Conservation (phyloP, 805 yeast species). For the Metschnikowia noctiluminum region DNA sequence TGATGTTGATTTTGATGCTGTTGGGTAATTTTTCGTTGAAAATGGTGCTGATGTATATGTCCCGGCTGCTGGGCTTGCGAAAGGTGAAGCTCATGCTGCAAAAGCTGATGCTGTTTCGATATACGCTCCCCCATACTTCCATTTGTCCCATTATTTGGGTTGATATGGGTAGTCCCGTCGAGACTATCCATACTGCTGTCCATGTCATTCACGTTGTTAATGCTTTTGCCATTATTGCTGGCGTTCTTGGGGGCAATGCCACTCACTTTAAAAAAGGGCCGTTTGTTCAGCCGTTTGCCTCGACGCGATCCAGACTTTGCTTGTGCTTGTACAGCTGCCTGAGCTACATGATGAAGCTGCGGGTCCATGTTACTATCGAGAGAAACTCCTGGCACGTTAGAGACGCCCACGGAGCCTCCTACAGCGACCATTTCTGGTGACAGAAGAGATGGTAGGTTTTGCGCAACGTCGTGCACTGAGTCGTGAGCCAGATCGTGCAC, state of each 20-base stretch:
- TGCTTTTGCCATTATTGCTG: slow-evolving; percentile 2
- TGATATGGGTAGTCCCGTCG: background rate
- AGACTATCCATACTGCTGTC: background rate
- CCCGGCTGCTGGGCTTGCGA: background rate
- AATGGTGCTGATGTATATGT: slow-evolving; percentile 2
- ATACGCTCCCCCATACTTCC: slow-evolving; percentile 2
- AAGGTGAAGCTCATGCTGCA: slow-evolving; percentile 2
- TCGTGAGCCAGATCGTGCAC: slow-evolving; percentile 10
- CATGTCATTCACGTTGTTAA: slow-evolving; percentile 1
- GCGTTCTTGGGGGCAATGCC: background rate
- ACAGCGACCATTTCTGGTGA: slow-evolving; percentile 11
- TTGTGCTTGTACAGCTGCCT: slow-evolving; percentile 36
- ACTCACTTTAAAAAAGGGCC: slow-evolving; percentile 6
- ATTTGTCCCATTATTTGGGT: background rate
- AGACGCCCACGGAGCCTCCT: slow-evolving; percentile 8
- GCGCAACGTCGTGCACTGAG: slow-evolving; percentile 11
- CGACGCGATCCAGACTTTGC: slow-evolving; percentile 11
- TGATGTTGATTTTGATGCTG: slow-evolving; percentile 1
- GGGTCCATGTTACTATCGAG: slow-evolving; percentile 40
- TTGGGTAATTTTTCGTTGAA: background rate
- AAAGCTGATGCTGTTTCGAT: slow-evolving; percentile 7
- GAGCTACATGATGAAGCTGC: slow-evolving; percentile 39
- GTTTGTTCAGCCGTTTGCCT: slow-evolving; percentile 11
- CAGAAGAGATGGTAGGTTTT: slow-evolving; percentile 9
- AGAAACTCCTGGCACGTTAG: slow-evolving; percentile 10